Conservation (phyloP, 177 flowering plant species). For the Tripterygium wilfordii region DNA sequence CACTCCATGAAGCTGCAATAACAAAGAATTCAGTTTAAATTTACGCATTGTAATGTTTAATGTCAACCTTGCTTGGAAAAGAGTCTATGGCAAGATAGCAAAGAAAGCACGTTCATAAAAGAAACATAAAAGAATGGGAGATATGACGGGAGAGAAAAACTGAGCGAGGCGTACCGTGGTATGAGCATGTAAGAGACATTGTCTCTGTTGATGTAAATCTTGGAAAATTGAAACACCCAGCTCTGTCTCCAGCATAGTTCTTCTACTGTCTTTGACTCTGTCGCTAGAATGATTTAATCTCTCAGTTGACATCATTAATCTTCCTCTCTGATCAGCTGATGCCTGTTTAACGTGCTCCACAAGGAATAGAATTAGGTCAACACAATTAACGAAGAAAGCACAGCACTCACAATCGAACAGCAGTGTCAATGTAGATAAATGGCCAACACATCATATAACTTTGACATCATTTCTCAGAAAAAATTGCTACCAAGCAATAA, state of each 20-base stretch:
- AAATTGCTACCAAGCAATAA: too few relatives aligned
- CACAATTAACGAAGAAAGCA: neutral
- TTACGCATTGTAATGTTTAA: neutral
- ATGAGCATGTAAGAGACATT: conserved; percentile 84
- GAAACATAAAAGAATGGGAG: neutral
- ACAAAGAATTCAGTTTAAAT: neutral
- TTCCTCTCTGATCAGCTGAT: conserved; percentile 73
- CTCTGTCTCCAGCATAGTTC: conserved; percentile 83
- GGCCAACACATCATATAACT: too few relatives aligned
- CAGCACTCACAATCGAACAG: neutral
- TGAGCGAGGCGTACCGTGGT: conserved; percentile 41
- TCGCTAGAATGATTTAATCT: conserved; percentile 72
- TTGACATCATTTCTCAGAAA: too few relatives aligned
- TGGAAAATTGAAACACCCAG: conserved; percentile 90
- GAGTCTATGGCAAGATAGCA: too few relatives aligned
- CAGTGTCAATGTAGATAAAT: neutral
- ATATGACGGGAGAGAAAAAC: neutral
- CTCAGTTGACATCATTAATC: conserved; percentile 75
- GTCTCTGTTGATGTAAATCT: conserved; percentile 89
- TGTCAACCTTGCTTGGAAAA: neutral
- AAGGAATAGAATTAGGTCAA: neutral
- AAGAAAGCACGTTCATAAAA: neutral
- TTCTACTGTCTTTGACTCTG: conserved; percentile 75
- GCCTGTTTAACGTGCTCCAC: conserved; percentile 31
- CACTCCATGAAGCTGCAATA: conserved; percentile 78